A percentile compares a stretch with the other conserved stretches of the same genome.
Evolutionary conservation across 2,329 filamentous ascomycete genomes (phyloP).

Genomic region (Botrytis fragariae): DNA sequence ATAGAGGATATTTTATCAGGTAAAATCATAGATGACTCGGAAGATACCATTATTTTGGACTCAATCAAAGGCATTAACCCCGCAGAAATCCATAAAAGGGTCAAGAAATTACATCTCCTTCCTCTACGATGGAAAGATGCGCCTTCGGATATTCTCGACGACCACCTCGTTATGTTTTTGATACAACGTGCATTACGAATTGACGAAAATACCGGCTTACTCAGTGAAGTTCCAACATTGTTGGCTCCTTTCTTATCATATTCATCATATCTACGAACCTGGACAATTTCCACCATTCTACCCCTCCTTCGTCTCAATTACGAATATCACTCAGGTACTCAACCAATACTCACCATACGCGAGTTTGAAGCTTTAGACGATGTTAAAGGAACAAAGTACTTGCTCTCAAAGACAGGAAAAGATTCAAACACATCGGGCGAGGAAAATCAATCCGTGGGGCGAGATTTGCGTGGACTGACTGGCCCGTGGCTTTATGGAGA

Average conservation of each 20-base stretch:
- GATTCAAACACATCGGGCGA: slow-evolving; percentile 17
- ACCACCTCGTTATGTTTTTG: slow-evolving; percentile 62
- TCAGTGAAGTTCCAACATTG: slow-evolving; percentile 65
- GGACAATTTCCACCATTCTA: slow-evolving; percentile 67
- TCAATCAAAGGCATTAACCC: slow-evolving; percentile 58
- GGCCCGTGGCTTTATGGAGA: slow-evolving; percentile 72
- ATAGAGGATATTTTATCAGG: slow-evolving; percentile 51
- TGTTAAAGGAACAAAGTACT: slow-evolving; percentile 54
- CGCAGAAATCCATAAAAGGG: slow-evolving; percentile 61
- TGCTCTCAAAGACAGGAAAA: slow-evolving; percentile 57
- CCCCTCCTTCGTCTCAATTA: slow-evolving; percentile 67
- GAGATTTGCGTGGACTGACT: slow-evolving; percentile 66
- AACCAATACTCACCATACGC: slow-evolving; percentile 52
- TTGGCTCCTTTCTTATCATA: slow-evolving; percentile 65
- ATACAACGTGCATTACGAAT: slow-evolving; percentile 66
- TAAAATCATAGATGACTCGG: slow-evolving; percentile 37
- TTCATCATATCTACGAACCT: slow-evolving; percentile 59
- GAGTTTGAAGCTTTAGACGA: slow-evolving; percentile 63
- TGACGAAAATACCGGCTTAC: slow-evolving; percentile 68
- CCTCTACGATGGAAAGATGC: slow-evolving; percentile 53
- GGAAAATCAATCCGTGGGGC: slow-evolving; percentile 46
- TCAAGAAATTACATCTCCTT: slow-evolving; percentile 61
- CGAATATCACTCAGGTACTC: slow-evolving; percentile 60
- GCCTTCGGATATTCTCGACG: slow-evolving; percentile 48
- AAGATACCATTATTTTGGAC: slow-evolving; percentile 51